Evolutionary conservation across 441 rosid genomes (phyloP), one percentile per base, ranked within the genome.

Genomic region (Isatis lusitanica): DNA sequence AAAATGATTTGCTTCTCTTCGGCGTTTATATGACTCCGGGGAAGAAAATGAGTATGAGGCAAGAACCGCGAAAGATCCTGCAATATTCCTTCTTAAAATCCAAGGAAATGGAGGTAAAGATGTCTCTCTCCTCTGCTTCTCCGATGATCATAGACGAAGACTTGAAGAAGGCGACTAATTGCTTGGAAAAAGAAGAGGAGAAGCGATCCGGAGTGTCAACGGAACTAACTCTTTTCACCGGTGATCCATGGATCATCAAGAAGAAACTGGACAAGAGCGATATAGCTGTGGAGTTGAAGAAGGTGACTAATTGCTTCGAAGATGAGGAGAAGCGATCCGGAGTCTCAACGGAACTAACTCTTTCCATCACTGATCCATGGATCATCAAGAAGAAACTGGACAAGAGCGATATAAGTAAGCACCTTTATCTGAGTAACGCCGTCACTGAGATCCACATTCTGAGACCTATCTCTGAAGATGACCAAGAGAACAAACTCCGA

Each of bases 201-300:
- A 11, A 31, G 36, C 2, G 28, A 46, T 5, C 6, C 26, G 7
- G 39, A n/a, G 17, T 13, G 3, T 43, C 47, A 3, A 43, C 47
- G 3, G 17, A 43, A 43, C 17, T 2, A 43, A 5, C 47, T 43
- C 47, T 43, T 5, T 13, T n/a, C 2, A 13, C 15, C 40, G 9
- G 35, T 5, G 67, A 11, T 48, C 60, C 39, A 46, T 48, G 46
- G 57, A 38, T 6, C 48, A 71, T 60, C 36, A n/a, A 71, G 66
- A 71, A 15, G 60, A 3, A 9, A 4, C 28, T 71, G 21, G 35
- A 1, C 6, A 4, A 0, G 1, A 1, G 0, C 2, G 28, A 70
- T 8, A 1, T n/a, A n/a, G 24, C 1, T 21, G 24, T 21, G 24
- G 24, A 21, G 24, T 63, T 11, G 68, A 31, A 46, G 68, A 44